A percentile compares a stretch with the other conserved stretches of the same genome.
These are phyloP conservation scores for Phaeolepiota aurea DNA, from an alignment of 768 basidiomycete species.

Conservation along the genomic window DNA sequence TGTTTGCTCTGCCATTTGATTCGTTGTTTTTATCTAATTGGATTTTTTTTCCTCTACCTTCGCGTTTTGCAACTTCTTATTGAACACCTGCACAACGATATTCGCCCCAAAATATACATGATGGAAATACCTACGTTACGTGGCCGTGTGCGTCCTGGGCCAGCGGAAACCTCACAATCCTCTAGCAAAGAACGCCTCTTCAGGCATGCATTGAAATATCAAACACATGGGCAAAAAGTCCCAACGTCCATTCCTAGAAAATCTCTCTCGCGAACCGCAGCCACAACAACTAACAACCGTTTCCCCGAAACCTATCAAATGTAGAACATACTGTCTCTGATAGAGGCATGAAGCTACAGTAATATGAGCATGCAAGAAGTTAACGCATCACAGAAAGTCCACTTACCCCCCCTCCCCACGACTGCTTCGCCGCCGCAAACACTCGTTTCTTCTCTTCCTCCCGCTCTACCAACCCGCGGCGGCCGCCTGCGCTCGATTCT, in stretches of 20 bases:
- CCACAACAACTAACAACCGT: not conserved
- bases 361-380: not conserved
- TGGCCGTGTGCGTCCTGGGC: too few species aligned
- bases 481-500: constrained; percentile 22
- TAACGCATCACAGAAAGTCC: constrained; percentile 1
- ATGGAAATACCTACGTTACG: too few species aligned
- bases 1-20: too few species aligned
- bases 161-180: too few species aligned
- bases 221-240: not conserved
- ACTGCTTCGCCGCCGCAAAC: constrained; percentile 32
- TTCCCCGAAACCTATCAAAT: not conserved
- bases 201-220: not conserved
- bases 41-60: too few species aligned
- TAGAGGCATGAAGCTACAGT: not conserved
- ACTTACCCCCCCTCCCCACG: constrained; percentile 50
- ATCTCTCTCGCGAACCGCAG: not conserved
- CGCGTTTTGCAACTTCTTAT: too few species aligned
- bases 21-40: too few species aligned
- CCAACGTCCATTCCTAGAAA: not conserved
- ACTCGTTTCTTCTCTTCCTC: constrained; percentile 31
- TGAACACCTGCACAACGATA: too few species aligned
- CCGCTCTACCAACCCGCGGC: constrained; percentile 15
- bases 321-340: constrained; percentile 1
- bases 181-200: too few species aligned
- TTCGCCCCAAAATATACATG: too few species aligned